phyloP scores from a whole-genome alignment of 352 stramenopile genomes.

The Globisporangium spiculum region DNA sequence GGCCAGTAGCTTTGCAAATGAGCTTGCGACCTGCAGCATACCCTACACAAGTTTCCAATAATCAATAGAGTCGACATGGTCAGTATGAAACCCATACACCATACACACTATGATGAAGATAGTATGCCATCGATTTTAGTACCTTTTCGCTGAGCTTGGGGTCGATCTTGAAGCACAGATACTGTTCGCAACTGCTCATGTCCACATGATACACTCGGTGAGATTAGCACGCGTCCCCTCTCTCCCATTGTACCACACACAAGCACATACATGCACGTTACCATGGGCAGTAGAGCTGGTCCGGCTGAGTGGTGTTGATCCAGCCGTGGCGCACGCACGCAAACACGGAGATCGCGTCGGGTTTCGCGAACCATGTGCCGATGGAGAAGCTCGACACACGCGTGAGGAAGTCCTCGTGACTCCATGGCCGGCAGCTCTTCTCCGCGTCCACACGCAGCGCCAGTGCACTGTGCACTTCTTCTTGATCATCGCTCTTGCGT shows the following conservation, averaged over 20 bases:
- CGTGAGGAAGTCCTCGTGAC: constrained; percentile 41
- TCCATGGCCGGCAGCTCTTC: constrained; percentile 41
- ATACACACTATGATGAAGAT: not conserved
- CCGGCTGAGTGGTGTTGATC: constrained; percentile 32
- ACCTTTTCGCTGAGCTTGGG: constrained; percentile 36
- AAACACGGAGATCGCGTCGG: constrained; percentile 37
- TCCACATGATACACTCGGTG: not conserved
- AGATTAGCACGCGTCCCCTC: not conserved
- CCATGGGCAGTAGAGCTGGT: constrained; percentile 46
- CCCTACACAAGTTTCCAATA: constrained; percentile 16
- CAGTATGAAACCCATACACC: not conserved
- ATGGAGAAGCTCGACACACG: constrained; percentile 56
- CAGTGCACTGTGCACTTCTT: not conserved
- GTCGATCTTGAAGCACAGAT: constrained; percentile 57
- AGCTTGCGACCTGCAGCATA: constrained; percentile 29
- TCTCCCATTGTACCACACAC: no score
- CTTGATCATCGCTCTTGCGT: not conserved
- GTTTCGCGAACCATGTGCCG: constrained; percentile 65
- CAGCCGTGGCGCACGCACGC: constrained; percentile 54
- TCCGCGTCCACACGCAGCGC: not conserved
- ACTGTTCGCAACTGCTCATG: constrained; percentile 33
- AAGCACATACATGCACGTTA: constrained; percentile 10
- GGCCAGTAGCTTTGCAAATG: constrained; percentile 41
- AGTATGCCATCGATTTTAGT: not conserved
- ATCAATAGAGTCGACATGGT: not conserved